Conservation (phyloP, 495 filamentous ascomycete genomes). For the Barbatosphaeria neglecta region DNA sequence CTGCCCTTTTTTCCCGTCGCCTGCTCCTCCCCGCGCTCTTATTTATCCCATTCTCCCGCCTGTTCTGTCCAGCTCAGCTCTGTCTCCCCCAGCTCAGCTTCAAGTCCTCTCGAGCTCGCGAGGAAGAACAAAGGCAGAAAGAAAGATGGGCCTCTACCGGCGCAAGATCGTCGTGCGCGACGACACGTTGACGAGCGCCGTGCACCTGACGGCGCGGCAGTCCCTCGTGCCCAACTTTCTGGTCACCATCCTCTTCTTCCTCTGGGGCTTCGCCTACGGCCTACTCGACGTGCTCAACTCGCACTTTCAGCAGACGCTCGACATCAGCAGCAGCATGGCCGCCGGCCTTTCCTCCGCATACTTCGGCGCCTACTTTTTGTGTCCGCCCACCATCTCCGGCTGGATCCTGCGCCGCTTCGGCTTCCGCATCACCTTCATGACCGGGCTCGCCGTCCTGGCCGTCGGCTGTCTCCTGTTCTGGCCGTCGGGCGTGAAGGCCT, state of each 20-base stretch:
- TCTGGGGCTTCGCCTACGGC: constrained; percentile 78
- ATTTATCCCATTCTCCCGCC: background rate
- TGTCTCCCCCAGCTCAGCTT: background rate
- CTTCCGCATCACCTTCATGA: constrained; percentile 49
- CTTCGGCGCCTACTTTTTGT: constrained; percentile 43
- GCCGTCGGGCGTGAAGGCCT: constrained; percentile 43
- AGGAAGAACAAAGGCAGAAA: background rate
- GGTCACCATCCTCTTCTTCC: constrained; percentile 69
- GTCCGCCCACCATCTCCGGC: constrained; percentile 40
- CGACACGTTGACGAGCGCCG: constrained; percentile 35
- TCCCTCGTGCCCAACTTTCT: constrained; percentile 39
- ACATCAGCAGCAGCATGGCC: constrained; percentile 19
- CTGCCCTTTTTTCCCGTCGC: too few relatives aligned
- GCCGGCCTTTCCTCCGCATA: constrained; percentile 25
- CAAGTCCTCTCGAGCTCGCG: background rate
- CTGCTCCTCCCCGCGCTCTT: too few relatives aligned
- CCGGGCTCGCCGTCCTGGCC: constrained; percentile 41
- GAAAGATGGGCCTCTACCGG: constrained; percentile 4
- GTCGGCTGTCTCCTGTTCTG: constrained; percentile 51
- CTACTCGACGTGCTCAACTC: constrained; percentile 44
- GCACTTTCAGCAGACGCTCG: constrained; percentile 27
- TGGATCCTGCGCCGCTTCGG: constrained; percentile 51
- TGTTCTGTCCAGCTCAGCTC: background rate
- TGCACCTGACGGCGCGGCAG: constrained; percentile 40
- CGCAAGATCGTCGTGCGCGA: constrained; percentile 18